Conservation (phyloP, 306 rosid genomes). For the Inga laurina region DNA sequence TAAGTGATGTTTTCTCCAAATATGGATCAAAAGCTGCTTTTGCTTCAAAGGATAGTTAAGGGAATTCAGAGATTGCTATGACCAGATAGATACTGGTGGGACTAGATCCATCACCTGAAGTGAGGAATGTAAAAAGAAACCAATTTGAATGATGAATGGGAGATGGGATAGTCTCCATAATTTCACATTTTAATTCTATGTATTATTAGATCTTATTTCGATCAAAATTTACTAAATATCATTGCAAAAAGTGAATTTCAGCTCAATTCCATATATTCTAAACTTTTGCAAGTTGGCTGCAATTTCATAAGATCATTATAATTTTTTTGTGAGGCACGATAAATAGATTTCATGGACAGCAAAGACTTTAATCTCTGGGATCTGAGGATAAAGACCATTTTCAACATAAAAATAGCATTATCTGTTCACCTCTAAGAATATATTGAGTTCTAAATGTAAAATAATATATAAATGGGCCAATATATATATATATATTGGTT, state of each 20-base stretch:
- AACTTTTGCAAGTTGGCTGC: not conserved
- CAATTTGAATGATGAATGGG: not conserved
- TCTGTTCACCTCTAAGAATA: too few species aligned
- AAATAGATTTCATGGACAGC: too few species aligned
- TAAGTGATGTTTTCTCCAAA: slow-evolving; percentile 77
- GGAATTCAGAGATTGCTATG: not conserved
- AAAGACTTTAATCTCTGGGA: too few species aligned
- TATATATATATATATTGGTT: too few species aligned
- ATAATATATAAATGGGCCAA: too few species aligned
- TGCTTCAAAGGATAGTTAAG: slow-evolving; percentile 39
- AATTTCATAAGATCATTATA: not conserved
- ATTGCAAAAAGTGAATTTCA: not conserved
- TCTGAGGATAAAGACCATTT: too few species aligned
- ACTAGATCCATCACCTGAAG: slow-evolving; percentile 10
- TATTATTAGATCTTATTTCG: not conserved
- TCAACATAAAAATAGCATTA: too few species aligned
- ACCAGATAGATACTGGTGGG: not conserved
- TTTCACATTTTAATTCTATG: not conserved
- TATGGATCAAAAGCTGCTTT: slow-evolving; percentile 59
- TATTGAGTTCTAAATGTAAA: too few species aligned
- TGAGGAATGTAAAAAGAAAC: not conserved
- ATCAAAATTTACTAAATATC: not conserved
- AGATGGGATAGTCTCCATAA: not conserved
- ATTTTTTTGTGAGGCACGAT: not conserved
- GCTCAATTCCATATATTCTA: not conserved